Evolutionary conservation across 441 rosid species (phyloP).

Genomic region (Macaranga tanarius): DNA sequence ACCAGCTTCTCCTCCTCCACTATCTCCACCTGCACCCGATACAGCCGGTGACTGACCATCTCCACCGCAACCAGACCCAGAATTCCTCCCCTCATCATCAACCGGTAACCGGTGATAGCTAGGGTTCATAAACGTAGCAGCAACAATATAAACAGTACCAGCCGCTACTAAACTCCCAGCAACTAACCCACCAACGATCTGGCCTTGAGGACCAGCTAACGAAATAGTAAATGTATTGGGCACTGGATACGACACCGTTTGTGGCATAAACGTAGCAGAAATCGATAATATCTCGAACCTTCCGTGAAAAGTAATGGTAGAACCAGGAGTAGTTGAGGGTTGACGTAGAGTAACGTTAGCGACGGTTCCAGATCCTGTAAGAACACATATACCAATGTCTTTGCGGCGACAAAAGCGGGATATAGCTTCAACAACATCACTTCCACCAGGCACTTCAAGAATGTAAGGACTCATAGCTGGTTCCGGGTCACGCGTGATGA

Average conservation of each 20-base stretch:
- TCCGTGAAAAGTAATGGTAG: slow-evolving; percentile 77
- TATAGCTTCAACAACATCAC: slow-evolving; percentile 68
- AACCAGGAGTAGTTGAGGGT: slow-evolving; percentile 62
- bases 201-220: slow-evolving; percentile 83
- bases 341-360: slow-evolving; percentile 79
- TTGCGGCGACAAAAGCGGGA: slow-evolving; percentile 64
- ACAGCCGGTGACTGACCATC: slow-evolving; percentile 60
- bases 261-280: slow-evolving; percentile 71
- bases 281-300: slow-evolving; percentile 79
- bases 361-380: slow-evolving; percentile 73
- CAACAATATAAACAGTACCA: slow-evolving; percentile 64
- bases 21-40: slow-evolving; percentile 50
- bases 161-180: slow-evolving; percentile 65
- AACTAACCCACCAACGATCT: slow-evolving; percentile 78
- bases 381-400: slow-evolving; percentile 57
- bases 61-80: slow-evolving; percentile 43
- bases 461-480: slow-evolving; percentile 81
- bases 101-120: slow-evolving; percentile 52
- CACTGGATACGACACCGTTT: slow-evolving; percentile 39
- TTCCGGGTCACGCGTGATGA: slow-evolving; percentile 49
- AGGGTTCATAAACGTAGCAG: slow-evolving; percentile 67
- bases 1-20: slow-evolving; percentile 42
- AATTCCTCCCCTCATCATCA: slow-evolving; percentile 45
- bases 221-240: slow-evolving; percentile 65
- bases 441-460: slow-evolving; percentile 69